Evolutionary conservation across 306 rosid species (phyloP).

Genomic region (Spatholobus suberectus): DNA sequence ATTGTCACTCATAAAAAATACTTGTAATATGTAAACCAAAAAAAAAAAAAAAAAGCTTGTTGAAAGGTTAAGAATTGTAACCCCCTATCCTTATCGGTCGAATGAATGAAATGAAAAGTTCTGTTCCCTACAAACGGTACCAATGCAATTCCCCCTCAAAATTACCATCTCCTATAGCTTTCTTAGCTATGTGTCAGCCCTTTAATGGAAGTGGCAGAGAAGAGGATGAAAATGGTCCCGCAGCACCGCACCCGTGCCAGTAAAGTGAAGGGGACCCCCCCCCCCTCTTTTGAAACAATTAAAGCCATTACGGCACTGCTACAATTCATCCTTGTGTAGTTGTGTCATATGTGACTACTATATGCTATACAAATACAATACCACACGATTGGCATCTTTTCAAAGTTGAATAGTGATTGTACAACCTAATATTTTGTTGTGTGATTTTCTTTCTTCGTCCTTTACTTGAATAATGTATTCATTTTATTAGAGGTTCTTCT

Average conservation of each 20-base stretch:
- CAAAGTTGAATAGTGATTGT: constrained; percentile 36
- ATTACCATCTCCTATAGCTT: constrained; percentile 20
- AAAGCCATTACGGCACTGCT: constrained; percentile 64
- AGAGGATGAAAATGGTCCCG: constrained; percentile 53
- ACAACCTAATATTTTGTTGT: neutral
- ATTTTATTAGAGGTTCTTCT: constrained; percentile 6
- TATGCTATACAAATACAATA: neutral
- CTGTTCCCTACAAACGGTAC: constrained; percentile 51
- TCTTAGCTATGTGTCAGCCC: constrained; percentile 43
- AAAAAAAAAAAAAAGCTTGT: no score
- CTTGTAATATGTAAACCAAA: no score
- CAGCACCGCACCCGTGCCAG: constrained; percentile 45
- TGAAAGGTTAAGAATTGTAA: no score
- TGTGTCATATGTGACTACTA: neutral
- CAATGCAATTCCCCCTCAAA: constrained; percentile 45
- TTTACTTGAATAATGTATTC: neutral
- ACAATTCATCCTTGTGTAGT: constrained; percentile 4
- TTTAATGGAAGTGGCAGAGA: constrained; percentile 30
- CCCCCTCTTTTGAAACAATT: constrained; percentile 35
- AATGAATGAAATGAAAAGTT: constrained; percentile 50
- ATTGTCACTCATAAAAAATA: no score
- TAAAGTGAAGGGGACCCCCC: constrained; percentile 51
- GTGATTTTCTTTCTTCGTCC: neutral
- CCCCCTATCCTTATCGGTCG: no score
- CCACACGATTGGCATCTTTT: constrained; percentile 71